Evolutionary conservation across 208 protist genomes (phyloP).

Genomic region (Leishmania amazonensis): DNA sequence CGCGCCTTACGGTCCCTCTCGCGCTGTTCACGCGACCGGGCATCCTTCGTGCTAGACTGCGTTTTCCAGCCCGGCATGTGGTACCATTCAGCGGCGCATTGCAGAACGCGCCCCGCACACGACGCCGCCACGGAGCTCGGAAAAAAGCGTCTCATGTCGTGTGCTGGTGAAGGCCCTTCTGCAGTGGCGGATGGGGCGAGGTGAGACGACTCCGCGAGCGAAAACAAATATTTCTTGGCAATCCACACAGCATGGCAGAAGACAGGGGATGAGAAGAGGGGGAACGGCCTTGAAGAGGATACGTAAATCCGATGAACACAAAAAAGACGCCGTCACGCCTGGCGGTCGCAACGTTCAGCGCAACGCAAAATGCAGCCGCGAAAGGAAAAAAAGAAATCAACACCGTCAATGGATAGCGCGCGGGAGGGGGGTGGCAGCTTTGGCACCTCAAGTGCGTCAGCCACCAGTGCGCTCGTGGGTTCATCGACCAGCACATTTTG

Average conservation of each 20-base stretch:
- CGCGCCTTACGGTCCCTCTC: conserved; percentile 85
- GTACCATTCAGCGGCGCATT: conserved; percentile 27
- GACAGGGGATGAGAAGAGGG: background rate
- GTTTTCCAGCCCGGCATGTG: conserved; percentile 91
- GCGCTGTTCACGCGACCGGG: conserved; percentile 81
- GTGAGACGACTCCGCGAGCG: background rate
- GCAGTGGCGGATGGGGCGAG: background rate
- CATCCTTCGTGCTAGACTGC: conserved; percentile 82
- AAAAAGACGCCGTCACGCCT: background rate
- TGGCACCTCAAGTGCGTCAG: background rate
- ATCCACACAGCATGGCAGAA: too few relatives aligned
- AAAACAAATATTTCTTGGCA: background rate
- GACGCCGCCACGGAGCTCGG: background rate
- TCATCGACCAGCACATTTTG: background rate
- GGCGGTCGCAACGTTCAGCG: background rate
- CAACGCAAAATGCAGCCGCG: background rate
- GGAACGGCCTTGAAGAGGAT: background rate
- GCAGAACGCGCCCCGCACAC: background rate
- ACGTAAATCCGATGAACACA: background rate
- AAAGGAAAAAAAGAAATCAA: background rate
- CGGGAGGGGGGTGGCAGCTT: background rate
- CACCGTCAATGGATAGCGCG: background rate
- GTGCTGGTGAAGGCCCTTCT: background rate
- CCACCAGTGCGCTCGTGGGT: background rate
- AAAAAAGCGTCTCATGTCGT: conserved; percentile 12